These are phyloP conservation scores for Geotrichum cucujoidarum DNA, from an alignment of 1,139 yeast species.

Conservation along the genomic window DNA sequence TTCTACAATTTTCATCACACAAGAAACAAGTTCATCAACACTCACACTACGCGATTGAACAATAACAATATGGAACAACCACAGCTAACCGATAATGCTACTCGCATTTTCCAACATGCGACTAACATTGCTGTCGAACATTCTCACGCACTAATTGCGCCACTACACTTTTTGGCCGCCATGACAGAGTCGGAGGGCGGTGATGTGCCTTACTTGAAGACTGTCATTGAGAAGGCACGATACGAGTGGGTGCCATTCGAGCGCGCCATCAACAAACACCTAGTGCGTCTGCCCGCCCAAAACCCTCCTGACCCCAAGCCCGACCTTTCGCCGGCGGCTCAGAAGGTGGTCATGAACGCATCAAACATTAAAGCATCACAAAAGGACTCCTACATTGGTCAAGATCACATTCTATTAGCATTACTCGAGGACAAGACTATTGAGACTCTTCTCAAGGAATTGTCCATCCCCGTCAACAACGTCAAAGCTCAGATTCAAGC, in stretches of 20 bases:
- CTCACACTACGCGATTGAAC: slow-evolving; percentile 1
- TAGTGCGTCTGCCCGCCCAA: slow-evolving; percentile 84
- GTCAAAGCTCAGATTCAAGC: slow-evolving; percentile 76
- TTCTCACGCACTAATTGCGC: slow-evolving; percentile 74
- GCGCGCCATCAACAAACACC: slow-evolving; percentile 69
- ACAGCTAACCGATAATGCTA: slow-evolving; percentile 79
- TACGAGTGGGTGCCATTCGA: slow-evolving; percentile 82
- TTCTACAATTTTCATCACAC: neutral
- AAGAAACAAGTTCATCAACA: neutral
- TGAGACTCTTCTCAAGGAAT: slow-evolving; percentile 69
- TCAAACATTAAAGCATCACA: slow-evolving; percentile 75
- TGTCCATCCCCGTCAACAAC: slow-evolving; percentile 61
- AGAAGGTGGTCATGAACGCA: slow-evolving; percentile 61
- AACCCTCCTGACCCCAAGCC: slow-evolving; percentile 79
- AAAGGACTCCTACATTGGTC: slow-evolving; percentile 87
- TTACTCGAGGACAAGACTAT: slow-evolving; percentile 72
- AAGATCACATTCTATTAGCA: slow-evolving; percentile 86
- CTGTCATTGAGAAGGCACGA: slow-evolving; percentile 81
- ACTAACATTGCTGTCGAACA: slow-evolving; percentile 79
- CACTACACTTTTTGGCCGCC: slow-evolving; percentile 87
- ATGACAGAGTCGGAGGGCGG: slow-evolving; percentile 53
- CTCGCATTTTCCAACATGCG: slow-evolving; percentile 72
- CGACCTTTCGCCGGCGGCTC: slow-evolving; percentile 49
- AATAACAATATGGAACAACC: slow-evolving; percentile 18
- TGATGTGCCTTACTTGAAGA: slow-evolving; percentile 53